Base-by-base conservation (phyloP, 306 rosid genomes). In the Sicyos baderoa region DNA sequence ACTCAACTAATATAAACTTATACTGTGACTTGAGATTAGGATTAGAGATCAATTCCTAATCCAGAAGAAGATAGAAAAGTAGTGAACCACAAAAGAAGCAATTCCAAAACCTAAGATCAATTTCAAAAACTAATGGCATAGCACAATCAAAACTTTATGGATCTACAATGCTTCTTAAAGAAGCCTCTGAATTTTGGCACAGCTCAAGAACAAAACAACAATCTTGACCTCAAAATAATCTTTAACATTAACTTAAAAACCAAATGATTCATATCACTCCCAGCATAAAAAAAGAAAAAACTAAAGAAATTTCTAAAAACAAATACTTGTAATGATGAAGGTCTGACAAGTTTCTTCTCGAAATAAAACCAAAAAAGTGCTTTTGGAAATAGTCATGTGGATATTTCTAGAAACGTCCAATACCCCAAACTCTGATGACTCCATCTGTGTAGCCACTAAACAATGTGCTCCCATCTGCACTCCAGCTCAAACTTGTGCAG, bases 361-460 rank as follows among this genome's bases (percentile, higher is more conserved):
- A 84, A 78, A 78, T 50, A 71, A 21, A 72, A 75, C 4, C 67
- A 80, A 77, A 75, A 61, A 67, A 49, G 56, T 14, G 56, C 72
- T 13, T 67, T 56, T 47, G 44, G 42, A 67, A 67, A 67, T 67
- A 67, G 49, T 40, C 45, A 23, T 12, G 50, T 67, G 23, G 72
- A 67, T 67, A 15, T 89, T 47, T 49, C 75, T 89, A 81, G 47
- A 62, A 83, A 19, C 97, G 99, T 0, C 97, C 99, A 44, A 90
- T 37, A 37, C 85, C 99, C 99, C 99, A 94, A 14, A 94, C 99
- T 81, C 99, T 80, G 73, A 94, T 80, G 7, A 94, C 91, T 3
- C 99, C 99, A 12, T 94, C 99, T 0, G 99, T 90, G 48, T 94
- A 94, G 4, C 99, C 99, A 53, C 99, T 90, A 52, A 94, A 94